Evolutionary conservation across 768 basidiomycete species (phyloP), one percentile per base, ranked within the genome.

Genomic region (Gelatoporia subvermispora): DNA sequence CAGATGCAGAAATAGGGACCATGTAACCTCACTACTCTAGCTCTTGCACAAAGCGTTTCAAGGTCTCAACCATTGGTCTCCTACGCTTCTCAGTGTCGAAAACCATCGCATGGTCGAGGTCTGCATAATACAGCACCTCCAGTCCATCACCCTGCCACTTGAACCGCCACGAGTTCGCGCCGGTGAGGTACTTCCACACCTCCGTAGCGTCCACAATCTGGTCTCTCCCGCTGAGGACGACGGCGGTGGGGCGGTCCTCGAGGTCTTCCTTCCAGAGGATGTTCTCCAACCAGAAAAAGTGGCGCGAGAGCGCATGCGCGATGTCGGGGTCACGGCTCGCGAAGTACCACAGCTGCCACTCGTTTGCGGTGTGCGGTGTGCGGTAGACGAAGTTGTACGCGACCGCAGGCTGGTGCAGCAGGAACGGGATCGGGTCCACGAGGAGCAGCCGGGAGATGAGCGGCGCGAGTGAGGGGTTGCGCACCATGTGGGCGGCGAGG

Each of bases 271-370:
- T 73, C 75, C 80, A 85, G 22, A 84, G 52, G 13, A 79, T 67
- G 31, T 75, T 79, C 59, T 85, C 78, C 24, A 70, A 60, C 84
- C 84, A 85, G 57, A 84, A 85, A 58, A 86, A 84, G 45, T 79
- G 72, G 2, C 84, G 69, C 13, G 72, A 68, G 15, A 86, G 70
- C 35, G 78, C 72, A 2, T 78, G 72, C 42, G 82, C 74, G 40
- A 83, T 72, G 55, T 85, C 83, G 9, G 80, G 66, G 53, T 86
- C 84, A 10, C 77, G 74, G 47, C 76, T 77, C 18, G 82, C 72
- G 54, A 85, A 84, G 56, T 80, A 86, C 79, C 81, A 84, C 43
- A 85, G 54, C 63, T 81, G 70, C 80, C 81, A 83, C 54, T 85
- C 78, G 57, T 77, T 77, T 46, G 77, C 76, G 47, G 58, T 43